phyloP scores from a whole-genome alignment of 768 basidiomycete species.

The Amanita pseudoporphyria region DNA sequence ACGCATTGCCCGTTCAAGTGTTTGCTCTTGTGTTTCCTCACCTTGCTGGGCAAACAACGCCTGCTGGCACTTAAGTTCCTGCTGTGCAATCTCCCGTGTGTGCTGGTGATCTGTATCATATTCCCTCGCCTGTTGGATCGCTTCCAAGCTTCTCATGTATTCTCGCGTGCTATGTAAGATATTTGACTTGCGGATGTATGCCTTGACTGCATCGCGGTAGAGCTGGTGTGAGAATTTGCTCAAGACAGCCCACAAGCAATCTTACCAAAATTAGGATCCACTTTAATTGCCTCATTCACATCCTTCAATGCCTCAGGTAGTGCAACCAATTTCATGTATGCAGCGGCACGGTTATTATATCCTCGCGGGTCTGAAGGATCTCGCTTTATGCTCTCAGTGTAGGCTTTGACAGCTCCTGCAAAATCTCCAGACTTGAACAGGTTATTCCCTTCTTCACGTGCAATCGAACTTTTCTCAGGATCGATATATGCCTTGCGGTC shows the following conservation, averaged over 20 bases:
- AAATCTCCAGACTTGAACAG: conserved; percentile 92
- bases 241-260: not conserved
- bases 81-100: conserved; percentile 70
- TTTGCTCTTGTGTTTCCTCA: conserved; percentile 87
- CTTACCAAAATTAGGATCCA: conserved; percentile 79
- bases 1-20: conserved; percentile 88
- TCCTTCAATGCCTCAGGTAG: conserved; percentile 96
- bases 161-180: conserved; percentile 89
- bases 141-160: conserved; percentile 78
- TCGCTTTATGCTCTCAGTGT: conserved; percentile 95
- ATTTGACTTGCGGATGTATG: conserved; percentile 87
- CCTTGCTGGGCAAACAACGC: conserved; percentile 72
- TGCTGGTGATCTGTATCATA: conserved; percentile 80
- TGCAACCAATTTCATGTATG: conserved; percentile 91
- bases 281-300: conserved; percentile 84
- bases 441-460: conserved; percentile 87
- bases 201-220: conserved; percentile 55
- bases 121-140: conserved; percentile 65
- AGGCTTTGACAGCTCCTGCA: conserved; percentile 82
- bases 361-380: conserved; percentile 83
- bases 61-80: conserved; percentile 72
- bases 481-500: conserved; percentile 83
- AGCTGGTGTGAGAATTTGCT: not conserved
- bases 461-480: conserved; percentile 69
- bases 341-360: conserved; percentile 98